A percentile compares a stretch with the other conserved stretches of the same genome.
Evolutionary conservation across 2,329 filamentous ascomycete genomes (phyloP).

Genomic region (Cercospora sp.): DNA sequence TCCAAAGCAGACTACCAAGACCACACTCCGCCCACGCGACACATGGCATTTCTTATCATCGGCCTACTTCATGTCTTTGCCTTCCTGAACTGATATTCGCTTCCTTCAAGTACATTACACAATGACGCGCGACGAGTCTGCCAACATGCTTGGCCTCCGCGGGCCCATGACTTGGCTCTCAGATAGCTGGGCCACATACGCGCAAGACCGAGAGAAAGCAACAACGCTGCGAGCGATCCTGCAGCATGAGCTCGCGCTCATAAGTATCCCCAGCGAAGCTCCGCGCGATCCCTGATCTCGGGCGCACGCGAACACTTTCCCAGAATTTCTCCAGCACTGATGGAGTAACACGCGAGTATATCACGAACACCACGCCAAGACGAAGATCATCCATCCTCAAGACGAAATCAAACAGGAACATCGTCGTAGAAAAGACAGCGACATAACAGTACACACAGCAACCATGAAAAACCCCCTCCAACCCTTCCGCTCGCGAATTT

Average conservation of each 20-base stretch:
- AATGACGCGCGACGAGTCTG: constrained; percentile 12
- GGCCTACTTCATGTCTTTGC: background rate
- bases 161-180: background rate
- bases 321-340: background rate
- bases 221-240: background rate
- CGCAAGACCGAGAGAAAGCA: background rate
- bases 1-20: background rate
- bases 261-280: background rate
- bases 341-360: background rate
- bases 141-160: constrained; percentile 12
- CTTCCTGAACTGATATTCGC: background rate
- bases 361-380: background rate
- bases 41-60: constrained; percentile 3
- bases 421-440: background rate
- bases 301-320: background rate
- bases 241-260: background rate
- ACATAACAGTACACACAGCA: background rate
- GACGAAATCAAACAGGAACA: background rate
- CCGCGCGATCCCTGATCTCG: background rate
- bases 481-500: background rate
- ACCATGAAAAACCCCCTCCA: constrained; percentile 5
- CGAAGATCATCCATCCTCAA: background rate
- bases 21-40: background rate
- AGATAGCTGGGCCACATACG: background rate
- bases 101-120: background rate